These are phyloP conservation scores for Drechslerella stenobrocha DNA, from an alignment of 2,329 filamentous ascomycete species.

Conservation along the genomic window DNA sequence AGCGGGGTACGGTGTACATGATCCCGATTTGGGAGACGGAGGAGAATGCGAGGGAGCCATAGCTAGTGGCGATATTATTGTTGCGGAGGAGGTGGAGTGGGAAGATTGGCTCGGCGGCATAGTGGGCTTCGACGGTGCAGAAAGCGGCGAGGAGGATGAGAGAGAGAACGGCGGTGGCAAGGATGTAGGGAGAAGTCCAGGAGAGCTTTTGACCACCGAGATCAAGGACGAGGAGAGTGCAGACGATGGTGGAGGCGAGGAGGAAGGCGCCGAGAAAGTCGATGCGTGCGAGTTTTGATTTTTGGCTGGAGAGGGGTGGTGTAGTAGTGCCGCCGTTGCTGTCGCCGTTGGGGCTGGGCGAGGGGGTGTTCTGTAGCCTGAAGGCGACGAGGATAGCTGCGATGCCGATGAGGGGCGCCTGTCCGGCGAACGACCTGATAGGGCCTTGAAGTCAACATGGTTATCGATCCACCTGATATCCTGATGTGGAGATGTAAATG, in stretches of 20 bases:
- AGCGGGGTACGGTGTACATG: conserved; percentile 69
- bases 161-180: conserved; percentile 11
- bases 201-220: conserved; percentile 39
- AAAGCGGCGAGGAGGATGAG: conserved; percentile 22
- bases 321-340: too few species aligned
- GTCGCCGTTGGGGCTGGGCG: background rate
- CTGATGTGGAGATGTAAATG: too few species aligned
- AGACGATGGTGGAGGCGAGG: conserved; percentile 47
- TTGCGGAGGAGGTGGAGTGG: conserved; percentile 62
- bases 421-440: conserved; percentile 62
- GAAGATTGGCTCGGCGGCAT: conserved; percentile 64
- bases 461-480: too few species aligned
- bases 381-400: conserved; percentile 59
- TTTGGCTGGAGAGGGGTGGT: conserved; percentile 1
- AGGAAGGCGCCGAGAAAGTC: conserved; percentile 38
- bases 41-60: conserved; percentile 58
- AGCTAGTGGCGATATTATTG: conserved; percentile 62
- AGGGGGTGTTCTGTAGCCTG: conserved; percentile 20
- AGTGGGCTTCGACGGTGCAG: conserved; percentile 55
- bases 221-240: conserved; percentile 51
- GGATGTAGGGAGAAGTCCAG: conserved; percentile 32
- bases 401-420: conserved; percentile 62
- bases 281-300: conserved; percentile 34
- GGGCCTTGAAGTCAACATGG: background rate
- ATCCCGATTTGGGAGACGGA: conserved; percentile 55